Evolutionary conservation across 2,329 filamentous ascomycete genomes (phyloP).

Genomic region (Neoarthrinium moseri): DNA sequence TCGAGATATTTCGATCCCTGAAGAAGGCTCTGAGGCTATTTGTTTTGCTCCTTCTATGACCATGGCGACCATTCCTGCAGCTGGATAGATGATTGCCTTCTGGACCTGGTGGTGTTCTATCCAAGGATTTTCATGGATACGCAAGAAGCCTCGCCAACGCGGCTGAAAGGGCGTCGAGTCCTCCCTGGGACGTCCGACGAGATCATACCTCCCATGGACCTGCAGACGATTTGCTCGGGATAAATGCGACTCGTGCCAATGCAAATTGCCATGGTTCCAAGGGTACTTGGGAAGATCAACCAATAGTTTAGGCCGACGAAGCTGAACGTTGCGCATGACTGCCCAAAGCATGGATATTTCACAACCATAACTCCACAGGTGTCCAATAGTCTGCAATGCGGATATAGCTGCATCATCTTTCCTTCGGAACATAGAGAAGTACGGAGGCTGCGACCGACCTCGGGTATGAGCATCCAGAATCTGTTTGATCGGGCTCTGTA

Average conservation of each 20-base stretch:
- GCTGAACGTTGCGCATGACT: slow-evolving; percentile 17
- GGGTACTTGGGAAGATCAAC: slow-evolving; percentile 49
- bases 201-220: slow-evolving; percentile 44
- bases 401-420: slow-evolving; percentile 15
- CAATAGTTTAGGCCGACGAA: slow-evolving; percentile 27
- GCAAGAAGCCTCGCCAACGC: slow-evolving; percentile 49
- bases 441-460: slow-evolving; percentile 12
- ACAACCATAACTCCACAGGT: slow-evolving; percentile 17
- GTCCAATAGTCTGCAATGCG: slow-evolving; percentile 15
- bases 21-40: slow-evolving; percentile 21
- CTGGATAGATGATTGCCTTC: slow-evolving; percentile 49
- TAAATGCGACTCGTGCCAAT: slow-evolving; percentile 54
- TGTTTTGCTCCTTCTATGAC: slow-evolving; percentile 46
- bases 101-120: slow-evolving; percentile 51
- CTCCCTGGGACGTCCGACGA: slow-evolving; percentile 45
- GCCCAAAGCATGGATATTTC: slow-evolving; percentile 18
- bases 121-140: slow-evolving; percentile 50
- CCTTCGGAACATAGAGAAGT: slow-evolving; percentile 17
- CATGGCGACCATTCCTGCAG: slow-evolving; percentile 49
- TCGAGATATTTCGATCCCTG: slow-evolving; percentile 42
- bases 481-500: slow-evolving; percentile 22
- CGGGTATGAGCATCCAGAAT: slow-evolving; percentile 18
- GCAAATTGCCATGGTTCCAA: slow-evolving; percentile 51
- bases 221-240: slow-evolving; percentile 42
- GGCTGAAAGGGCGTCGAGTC: slow-evolving; percentile 45